Conservation (phyloP, 352 stramenopile genomes). For the Pythium brassicae region DNA sequence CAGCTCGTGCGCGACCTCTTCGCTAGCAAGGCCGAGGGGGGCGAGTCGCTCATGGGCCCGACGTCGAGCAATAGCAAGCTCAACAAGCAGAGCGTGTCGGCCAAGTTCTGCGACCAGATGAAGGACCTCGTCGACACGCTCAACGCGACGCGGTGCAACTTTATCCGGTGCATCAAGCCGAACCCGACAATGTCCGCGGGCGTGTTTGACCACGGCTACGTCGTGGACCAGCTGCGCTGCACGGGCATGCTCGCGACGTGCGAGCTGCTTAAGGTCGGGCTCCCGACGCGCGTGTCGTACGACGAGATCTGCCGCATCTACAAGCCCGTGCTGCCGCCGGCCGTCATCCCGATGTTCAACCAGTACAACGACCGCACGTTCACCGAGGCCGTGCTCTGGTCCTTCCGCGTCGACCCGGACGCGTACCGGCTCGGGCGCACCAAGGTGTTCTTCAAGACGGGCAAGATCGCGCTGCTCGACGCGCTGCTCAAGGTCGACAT, state of each 20-base stretch:
- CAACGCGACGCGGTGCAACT: conserved; percentile 82
- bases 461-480: conserved; percentile 87
- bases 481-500: conserved; percentile 86
- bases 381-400: conserved; percentile 87
- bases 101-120: conserved; percentile 88
- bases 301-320: conserved; percentile 88
- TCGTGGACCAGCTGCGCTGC: conserved; percentile 88
- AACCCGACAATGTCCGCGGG: conserved; percentile 77
- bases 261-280: conserved; percentile 88
- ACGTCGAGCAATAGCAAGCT: conserved; percentile 18
- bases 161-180: conserved; percentile 91
- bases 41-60: conserved; percentile 43
- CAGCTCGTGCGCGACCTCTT: conserved; percentile 83
- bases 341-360: conserved; percentile 76
- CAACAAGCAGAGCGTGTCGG: conserved; percentile 57
- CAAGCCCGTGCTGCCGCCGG: conserved; percentile 69
- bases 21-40: conserved; percentile 43
- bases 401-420: conserved; percentile 83
- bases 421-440: conserved; percentile 86
- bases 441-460: conserved; percentile 91
- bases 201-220: conserved; percentile 86
- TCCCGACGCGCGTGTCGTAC: conserved; percentile 88
- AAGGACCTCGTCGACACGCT: conserved; percentile 82
- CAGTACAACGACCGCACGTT: conserved; percentile 85
- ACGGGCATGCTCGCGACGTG: conserved; percentile 88